Base-by-base conservation (phyloP, 352 stramenopile species). In the Pythium sukuiense region DNA sequence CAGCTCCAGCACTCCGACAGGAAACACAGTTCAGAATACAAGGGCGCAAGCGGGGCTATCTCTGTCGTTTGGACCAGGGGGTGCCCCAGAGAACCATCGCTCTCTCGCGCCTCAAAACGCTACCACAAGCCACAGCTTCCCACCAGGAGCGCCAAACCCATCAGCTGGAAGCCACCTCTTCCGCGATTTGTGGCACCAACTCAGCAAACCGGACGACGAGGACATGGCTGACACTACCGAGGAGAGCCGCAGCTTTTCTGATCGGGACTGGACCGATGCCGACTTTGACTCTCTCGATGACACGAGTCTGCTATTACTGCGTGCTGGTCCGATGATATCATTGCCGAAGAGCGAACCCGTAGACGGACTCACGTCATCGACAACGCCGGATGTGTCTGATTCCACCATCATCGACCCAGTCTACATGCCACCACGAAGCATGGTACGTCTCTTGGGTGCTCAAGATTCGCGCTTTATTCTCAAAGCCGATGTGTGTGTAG, bases 171-270 rank as follows among this genome's bases (percentile, higher is more conserved):
- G 59, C 14, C 84, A 93, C 55, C 72, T 93, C n/a, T 76, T 93
- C 33, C 80, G 83, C 14, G 85, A 93, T 55, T 58, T 93, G 32
- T 93, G 85, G 85, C 85, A 93, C 12, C 85, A 93, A 65, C 55
- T 91, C 3, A 89, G 85, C 55, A 86, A 86, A 50, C 70, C 74
- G 14, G 81, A 93, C 30, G 85, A 91, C 14, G 77, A 87, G 6
- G 65, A 75, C 4, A 35, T 67, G 1, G 67, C 64, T 43, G 65
- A 60, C 1, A 53, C 57, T 9, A 27, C 29, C 12, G 67, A 76
- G 16, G 75, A 56, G 30, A 74, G 49, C 33, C 66, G 70, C 29
- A 64, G 66, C n/a, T n/a, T 81, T 6, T 80, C 75, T 3, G 79
- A 85, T 26, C 50, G 82, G 12, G 79, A 89, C 9, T 78, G 72